phyloP scores from a whole-genome alignment of 768 basidiomycete species.

The Boletus reticuloceps region DNA sequence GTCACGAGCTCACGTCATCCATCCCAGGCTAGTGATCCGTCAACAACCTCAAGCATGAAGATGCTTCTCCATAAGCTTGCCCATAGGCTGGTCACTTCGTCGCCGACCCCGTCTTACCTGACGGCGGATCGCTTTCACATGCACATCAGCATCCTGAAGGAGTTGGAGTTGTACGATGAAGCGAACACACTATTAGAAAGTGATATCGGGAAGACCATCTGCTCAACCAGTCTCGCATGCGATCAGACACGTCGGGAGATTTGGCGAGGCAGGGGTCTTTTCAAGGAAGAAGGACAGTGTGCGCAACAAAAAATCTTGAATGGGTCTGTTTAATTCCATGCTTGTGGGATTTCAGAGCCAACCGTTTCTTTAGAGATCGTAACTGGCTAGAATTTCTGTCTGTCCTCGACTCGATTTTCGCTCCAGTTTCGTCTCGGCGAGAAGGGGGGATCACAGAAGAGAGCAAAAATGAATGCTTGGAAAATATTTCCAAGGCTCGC shows the following conservation, averaged over 20 bases:
- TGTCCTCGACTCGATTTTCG: slow-evolving; percentile 66
- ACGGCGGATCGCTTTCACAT: slow-evolving; percentile 77
- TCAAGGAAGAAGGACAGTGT: slow-evolving; percentile 57
- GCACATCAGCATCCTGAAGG: slow-evolving; percentile 67
- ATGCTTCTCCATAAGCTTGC: slow-evolving; percentile 73
- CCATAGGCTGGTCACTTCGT: slow-evolving; percentile 65
- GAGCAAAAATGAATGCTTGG: slow-evolving; percentile 36
- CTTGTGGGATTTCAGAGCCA: slow-evolving; percentile 2
- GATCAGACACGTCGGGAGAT: slow-evolving; percentile 76
- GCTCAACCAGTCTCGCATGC: slow-evolving; percentile 66
- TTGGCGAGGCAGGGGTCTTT: slow-evolving; percentile 53
- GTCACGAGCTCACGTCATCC: slow-evolving; percentile 7
- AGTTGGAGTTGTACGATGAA: slow-evolving; percentile 67
- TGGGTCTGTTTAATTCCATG: slow-evolving; percentile 42
- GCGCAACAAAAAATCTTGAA: slow-evolving; percentile 60
- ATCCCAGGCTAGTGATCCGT: slow-evolving; percentile 67
- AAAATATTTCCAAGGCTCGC: slow-evolving; percentile 42
- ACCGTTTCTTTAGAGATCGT: slow-evolving; percentile 55
- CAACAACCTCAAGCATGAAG: slow-evolving; percentile 61
- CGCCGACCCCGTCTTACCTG: slow-evolving; percentile 59
- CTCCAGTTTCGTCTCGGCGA: slow-evolving; percentile 30
- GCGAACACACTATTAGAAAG: slow-evolving; percentile 66
- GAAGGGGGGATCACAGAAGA: slow-evolving; percentile 31
- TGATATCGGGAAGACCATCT: slow-evolving; percentile 66
- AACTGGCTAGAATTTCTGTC: slow-evolving; percentile 87